A percentile compares a stretch with the other conserved stretches of the same genome.
Evolutionary conservation across 257 asterid species (phyloP).

Genomic region (Ballota nigra): DNA sequence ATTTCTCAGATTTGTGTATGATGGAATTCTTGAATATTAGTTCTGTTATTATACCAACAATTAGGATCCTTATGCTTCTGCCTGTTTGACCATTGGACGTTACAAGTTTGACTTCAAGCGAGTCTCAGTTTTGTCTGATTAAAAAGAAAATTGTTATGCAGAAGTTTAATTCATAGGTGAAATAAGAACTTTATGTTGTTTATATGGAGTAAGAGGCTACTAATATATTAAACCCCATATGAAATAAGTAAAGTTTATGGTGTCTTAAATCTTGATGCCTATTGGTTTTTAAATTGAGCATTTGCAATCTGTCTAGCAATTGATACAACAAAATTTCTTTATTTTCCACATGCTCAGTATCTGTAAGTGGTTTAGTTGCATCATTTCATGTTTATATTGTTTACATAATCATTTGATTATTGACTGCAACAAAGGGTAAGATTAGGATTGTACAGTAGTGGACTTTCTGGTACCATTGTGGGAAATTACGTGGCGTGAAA

Average conservation of each 20-base stretch:
- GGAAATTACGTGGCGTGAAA: conserved; percentile 37
- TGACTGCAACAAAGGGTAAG: conserved; percentile 34
- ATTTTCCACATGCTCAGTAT: conserved; percentile 28
- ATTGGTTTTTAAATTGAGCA: conserved; percentile 13
- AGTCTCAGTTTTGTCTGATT: background rate
- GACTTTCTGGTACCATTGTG: conserved; percentile 40
- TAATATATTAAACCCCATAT: background rate
- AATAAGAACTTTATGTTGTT: background rate
- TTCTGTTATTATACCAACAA: background rate
- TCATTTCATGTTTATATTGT: conserved; percentile 25
- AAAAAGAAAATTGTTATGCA: background rate
- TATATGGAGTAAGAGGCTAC: conserved; percentile 13
- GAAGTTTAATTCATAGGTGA: conserved; percentile 16
- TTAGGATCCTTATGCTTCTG: background rate
- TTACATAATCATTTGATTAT: conserved; percentile 32
- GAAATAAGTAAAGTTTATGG: conserved; percentile 16
- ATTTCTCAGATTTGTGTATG: conserved; percentile 7
- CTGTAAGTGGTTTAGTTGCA: conserved; percentile 30
- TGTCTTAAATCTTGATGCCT: conserved; percentile 8
- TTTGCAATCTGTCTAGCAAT: conserved; percentile 20
- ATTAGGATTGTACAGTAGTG: conserved; percentile 23
- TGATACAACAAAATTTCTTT: background rate
- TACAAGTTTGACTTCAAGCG: conserved; percentile 6
- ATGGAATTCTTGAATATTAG: background rate
- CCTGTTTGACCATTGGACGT: background rate